A percentile compares a stretch with the other conserved stretches of the same genome.
These are phyloP conservation scores for Dactylellina drechsleri DNA, from an alignment of 2,329 filamentous ascomycete species.

Conservation along the genomic window DNA sequence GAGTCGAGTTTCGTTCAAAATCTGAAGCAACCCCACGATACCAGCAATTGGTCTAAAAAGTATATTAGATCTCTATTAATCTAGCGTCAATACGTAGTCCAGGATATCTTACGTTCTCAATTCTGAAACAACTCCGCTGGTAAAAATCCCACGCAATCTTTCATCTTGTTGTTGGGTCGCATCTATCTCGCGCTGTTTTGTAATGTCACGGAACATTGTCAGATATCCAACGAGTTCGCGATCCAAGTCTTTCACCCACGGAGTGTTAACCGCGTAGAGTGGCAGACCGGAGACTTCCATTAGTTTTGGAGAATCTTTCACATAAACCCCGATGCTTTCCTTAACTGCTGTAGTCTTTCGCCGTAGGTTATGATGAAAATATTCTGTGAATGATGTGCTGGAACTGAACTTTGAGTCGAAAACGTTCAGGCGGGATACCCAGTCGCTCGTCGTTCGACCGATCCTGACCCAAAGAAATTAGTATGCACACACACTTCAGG, in stretches of 20 bases:
- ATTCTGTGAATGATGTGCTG: slow-evolving; percentile 44
- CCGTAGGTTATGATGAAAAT: slow-evolving; percentile 51
- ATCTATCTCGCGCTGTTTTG: slow-evolving; percentile 50
- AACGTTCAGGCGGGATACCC: slow-evolving; percentile 45
- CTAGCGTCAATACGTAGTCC: too few relatives aligned
- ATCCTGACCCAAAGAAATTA: slow-evolving; percentile 22
- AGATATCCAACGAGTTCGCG: slow-evolving; percentile 48
- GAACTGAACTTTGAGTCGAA: slow-evolving; percentile 44
- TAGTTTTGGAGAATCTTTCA: slow-evolving; percentile 46
- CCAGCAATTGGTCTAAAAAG: slow-evolving; percentile 55
- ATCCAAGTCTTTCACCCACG: slow-evolving; percentile 53
- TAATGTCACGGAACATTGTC: slow-evolving; percentile 49
- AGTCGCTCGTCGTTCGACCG: slow-evolving; percentile 48
- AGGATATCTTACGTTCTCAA: slow-evolving; percentile 36
- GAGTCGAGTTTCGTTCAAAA: slow-evolving; percentile 55
- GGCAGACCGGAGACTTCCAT: slow-evolving; percentile 51
- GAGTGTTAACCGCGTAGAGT: slow-evolving; percentile 53
- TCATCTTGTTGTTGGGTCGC: slow-evolving; percentile 48
- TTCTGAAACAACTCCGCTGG: slow-evolving; percentile 47
- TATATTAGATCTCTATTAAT: neutral
- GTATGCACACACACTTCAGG: neutral
- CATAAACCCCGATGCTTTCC: slow-evolving; percentile 52
- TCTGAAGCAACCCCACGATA: slow-evolving; percentile 56
- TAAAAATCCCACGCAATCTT: slow-evolving; percentile 45
- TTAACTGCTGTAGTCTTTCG: slow-evolving; percentile 43